A percentile compares a stretch with the other conserved stretches of the same genome.
Evolutionary conservation across 2,329 filamentous ascomycete species (phyloP).

Genomic region (Trichoderma gracile): DNA sequence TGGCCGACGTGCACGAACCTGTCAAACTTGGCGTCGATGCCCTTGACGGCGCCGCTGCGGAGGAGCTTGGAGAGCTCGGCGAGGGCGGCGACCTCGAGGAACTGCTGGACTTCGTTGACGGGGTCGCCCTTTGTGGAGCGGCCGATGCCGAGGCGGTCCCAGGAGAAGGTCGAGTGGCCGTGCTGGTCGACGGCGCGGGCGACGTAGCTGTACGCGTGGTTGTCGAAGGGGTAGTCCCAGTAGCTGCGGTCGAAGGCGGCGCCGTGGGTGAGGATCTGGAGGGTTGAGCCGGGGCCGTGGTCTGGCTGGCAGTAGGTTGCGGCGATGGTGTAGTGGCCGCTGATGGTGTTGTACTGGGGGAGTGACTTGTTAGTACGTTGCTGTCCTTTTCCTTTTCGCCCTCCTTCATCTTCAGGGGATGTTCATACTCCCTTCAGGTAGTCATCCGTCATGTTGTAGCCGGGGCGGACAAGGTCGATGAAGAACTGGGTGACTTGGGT

Average conservation of each 20-base stretch:
- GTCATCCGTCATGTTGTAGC: constrained; percentile 50
- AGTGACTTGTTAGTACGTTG: background rate
- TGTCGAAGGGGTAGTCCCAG: constrained; percentile 60
- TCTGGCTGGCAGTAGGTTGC: constrained; percentile 63
- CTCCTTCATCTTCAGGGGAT: too few species aligned
- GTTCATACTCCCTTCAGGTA: constrained; percentile 47
- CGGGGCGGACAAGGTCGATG: constrained; percentile 50
- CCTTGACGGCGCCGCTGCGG: constrained; percentile 47
- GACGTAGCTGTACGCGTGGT: constrained; percentile 64
- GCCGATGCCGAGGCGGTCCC: constrained; percentile 63
- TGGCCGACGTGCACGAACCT: constrained; percentile 63
- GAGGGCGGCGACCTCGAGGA: constrained; percentile 60
- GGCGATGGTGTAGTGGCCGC: constrained; percentile 57
- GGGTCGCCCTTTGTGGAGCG: constrained; percentile 60
- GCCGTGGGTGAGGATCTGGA: constrained; percentile 47
- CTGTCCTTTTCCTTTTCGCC: too few species aligned
- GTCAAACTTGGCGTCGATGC: constrained; percentile 40
- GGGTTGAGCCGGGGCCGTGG: constrained; percentile 39
- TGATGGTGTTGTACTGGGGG: constrained; percentile 49
- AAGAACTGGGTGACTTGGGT: constrained; percentile 60
- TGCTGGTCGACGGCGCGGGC: constrained; percentile 54
- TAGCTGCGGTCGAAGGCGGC: constrained; percentile 51
- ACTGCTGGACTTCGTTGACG: constrained; percentile 59
- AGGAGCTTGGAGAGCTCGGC: constrained; percentile 53
- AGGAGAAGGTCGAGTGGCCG: constrained; percentile 61